Evolutionary conservation across 805 yeast genomes (phyloP), one percentile per base, ranked within the genome.

Genomic region (Yamadazyma sp.): DNA sequence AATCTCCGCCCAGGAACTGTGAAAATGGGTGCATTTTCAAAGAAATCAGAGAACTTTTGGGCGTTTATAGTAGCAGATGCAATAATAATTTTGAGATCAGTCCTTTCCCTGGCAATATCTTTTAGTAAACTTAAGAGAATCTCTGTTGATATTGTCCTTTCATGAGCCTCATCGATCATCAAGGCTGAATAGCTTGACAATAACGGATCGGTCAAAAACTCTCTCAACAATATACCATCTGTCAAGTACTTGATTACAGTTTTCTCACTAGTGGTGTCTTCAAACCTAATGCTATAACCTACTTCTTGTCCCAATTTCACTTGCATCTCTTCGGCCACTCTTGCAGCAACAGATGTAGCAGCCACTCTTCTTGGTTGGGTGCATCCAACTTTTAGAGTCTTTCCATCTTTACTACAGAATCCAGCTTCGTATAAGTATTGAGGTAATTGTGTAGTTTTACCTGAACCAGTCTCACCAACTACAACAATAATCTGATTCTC

Each of bases 51-150:
- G 55, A 93, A 93, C 50, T 77, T 75, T 53, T 80, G 90, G 1
- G 98, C 98, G 60, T 93, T 95, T 41, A 93, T 70, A 0, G 99
- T 93, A 18, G 99, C 99, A 35, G 98, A 90, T 96, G 93, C 95
- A 47, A 93, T 77, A 5, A 93, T 77, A 3, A 24, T 89, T 70
- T 50, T 79, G 75, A 93, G 64, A 44, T 85, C 95, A 0, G 82
- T 75, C 37, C 97, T 66, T 28, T 77, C 60, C 15, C 64, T 65
- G 2, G 76, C 55, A 0, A 88, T 75, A 43, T 83, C 85, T 47
- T 91, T 91, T 21, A 91, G 60, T 24, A 93, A 64, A 1, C 96
- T 95, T 35, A 91, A 67, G 6, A 91, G 55, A 3, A 77, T 68
- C 60, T 91, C 99, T 0, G 98, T 91, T n/a, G 91, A 82, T 27